Evolutionary conservation across 192 early-diverging fungal genomes (phyloP), one percentile per base, ranked within the genome.

Genomic region (Geranomyces michiganensis): DNA sequence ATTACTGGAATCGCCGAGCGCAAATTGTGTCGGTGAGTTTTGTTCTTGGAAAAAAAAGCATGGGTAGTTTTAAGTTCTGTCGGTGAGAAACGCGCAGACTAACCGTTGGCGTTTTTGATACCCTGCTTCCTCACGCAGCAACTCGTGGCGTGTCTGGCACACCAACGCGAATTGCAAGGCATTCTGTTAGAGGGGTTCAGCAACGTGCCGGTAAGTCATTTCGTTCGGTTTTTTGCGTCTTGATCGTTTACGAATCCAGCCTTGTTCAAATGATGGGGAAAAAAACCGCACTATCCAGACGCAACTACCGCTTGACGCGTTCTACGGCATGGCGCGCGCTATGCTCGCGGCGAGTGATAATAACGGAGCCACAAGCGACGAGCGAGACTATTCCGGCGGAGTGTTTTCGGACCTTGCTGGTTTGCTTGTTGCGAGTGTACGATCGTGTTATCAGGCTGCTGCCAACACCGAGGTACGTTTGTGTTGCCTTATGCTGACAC

Each of bases 271-370:
- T n/a, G n/a, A n/a, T n/a, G n/a, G n/a, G n/a, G n/a, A n/a, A n/a
- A n/a, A n/a, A n/a, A n/a, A n/a, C n/a, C n/a, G n/a, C n/a, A n/a
- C n/a, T n/a, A n/a, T 17, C 41, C 22, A 6, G 15, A 17, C 47
- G 21, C 56, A 30, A 19, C 62, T 72, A 10, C 70, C 70, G 13
- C n/a, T 72, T 21, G 70, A 72, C 58, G 36, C 46, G 0, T 72
- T 49, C 62, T 72, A 64, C 36, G 70, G 70, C 13, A 64, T 72
- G 24, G 62, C 70, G 27, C 22, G 17, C 4, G 49, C 49, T 13
- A 49, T 67, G 21, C 15, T 32, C 6, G 22, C 29, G 12, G n/a
- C n/a, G n/a, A n/a, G n/a, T n/a, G n/a, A n/a, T n/a, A 27, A 51
- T 30, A 13, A 44, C 12, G 21, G 15, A 19, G 10, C 15, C 41